A percentile compares a stretch with the other conserved stretches of the same genome.
Evolutionary conservation across 768 basidiomycete genomes (phyloP).

Genomic region (Pisolithus tinctorius): DNA sequence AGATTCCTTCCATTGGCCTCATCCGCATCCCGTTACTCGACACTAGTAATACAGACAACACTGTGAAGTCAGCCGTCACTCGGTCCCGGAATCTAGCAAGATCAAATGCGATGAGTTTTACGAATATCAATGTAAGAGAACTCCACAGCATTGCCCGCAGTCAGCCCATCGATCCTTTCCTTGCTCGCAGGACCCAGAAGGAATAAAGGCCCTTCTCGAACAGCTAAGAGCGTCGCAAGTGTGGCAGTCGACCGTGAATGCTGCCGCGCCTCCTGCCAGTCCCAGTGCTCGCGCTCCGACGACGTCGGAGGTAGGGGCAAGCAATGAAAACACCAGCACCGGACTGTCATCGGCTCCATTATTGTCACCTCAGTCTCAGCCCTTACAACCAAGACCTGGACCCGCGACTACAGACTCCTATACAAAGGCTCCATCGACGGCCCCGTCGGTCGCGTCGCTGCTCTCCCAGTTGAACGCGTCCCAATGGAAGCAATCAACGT

Average conservation of each 20-base stretch:
- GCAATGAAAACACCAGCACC: not conserved
- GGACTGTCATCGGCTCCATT: not conserved
- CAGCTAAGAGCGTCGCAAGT: constrained; percentile 60
- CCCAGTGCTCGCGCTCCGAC: constrained; percentile 2
- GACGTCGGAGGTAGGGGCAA: constrained; percentile 1
- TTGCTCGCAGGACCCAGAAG: constrained; percentile 49
- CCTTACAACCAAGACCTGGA: constrained; percentile 1
- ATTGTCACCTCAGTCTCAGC: constrained; percentile 1
- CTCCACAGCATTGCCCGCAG: not conserved
- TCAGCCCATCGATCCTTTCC: not conserved
- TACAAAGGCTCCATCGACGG: constrained; percentile 18
- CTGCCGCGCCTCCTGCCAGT: constrained; percentile 5
- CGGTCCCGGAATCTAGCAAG: not conserved
- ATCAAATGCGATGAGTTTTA: constrained; percentile 32
- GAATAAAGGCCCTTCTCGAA: constrained; percentile 66
- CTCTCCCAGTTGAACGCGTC: constrained; percentile 53
- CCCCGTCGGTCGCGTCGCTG: constrained; percentile 47
- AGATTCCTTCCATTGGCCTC: too few species aligned
- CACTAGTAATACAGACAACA: too few species aligned
- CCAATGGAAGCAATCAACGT: constrained; percentile 7
- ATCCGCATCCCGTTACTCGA: too few species aligned
- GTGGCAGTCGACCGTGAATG: constrained; percentile 48
- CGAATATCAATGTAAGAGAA: constrained; percentile 51
- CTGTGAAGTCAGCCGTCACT: not conserved
- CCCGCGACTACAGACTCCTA: not conserved